A percentile compares a stretch with the other conserved stretches of the same genome.
Conservation (phyloP, 352 stramenopile genomes). For the Phytophthora chlamydospora region DNA sequence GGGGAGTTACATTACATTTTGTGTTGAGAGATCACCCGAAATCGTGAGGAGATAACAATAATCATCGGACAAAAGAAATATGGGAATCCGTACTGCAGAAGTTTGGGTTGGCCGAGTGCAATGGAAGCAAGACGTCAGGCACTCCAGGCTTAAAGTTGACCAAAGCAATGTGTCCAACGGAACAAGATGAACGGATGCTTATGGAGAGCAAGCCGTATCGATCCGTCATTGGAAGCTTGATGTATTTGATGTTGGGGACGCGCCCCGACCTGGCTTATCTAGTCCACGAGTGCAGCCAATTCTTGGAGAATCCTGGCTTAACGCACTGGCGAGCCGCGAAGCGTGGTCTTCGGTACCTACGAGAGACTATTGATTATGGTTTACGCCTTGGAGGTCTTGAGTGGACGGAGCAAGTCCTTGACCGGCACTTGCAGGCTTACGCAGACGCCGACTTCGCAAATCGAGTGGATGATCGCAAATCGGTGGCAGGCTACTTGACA, state of each 20-base stretch:
- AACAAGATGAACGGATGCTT: constrained; percentile 2
- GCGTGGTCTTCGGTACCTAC: constrained; percentile 11
- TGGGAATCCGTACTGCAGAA: constrained; percentile 10
- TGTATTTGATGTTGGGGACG: constrained; percentile 27
- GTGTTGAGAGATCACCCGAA: constrained; percentile 22
- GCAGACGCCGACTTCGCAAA: constrained; percentile 32
- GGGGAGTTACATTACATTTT: constrained; percentile 27
- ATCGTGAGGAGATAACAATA: constrained; percentile 8
- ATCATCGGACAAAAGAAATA: constrained; percentile 27
- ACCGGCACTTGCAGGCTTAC: constrained; percentile 7
- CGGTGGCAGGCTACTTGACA: constrained; percentile 25
- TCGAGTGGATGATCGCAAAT: constrained; percentile 29
- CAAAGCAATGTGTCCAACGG: constrained; percentile 26
- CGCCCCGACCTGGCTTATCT: constrained; percentile 19
- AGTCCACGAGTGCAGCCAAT: constrained; percentile 25
- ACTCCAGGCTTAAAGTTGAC: constrained; percentile 14
- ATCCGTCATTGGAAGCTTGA: constrained; percentile 10
- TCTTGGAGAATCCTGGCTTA: constrained; percentile 21
- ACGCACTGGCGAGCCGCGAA: constrained; percentile 22
- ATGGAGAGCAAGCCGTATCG: constrained; percentile 15
- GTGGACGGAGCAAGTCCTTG: constrained; percentile 4
- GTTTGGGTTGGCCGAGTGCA: constrained; percentile 26
- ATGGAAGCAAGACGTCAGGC: constrained; percentile 14
- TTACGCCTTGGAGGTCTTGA: constrained; percentile 5
- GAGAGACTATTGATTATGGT: constrained; percentile 11